A percentile compares a stretch with the other conserved stretches of the same genome.
phyloP scores from a whole-genome alignment of 2,329 filamentous ascomycete genomes.

The Mycogone perniciosa region DNA sequence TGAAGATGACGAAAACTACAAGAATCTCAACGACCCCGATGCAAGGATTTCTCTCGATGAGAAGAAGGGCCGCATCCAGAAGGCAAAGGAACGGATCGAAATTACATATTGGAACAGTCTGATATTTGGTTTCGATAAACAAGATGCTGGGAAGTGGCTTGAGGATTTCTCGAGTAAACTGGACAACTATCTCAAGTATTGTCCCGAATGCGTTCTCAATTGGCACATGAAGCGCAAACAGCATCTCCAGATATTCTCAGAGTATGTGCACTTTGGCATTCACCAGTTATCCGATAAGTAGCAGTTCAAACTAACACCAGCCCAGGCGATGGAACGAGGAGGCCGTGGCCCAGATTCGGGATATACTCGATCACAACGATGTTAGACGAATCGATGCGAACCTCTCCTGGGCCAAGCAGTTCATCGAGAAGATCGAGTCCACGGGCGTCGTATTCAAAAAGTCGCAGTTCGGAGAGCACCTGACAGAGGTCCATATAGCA shows the following conservation, averaged over 20 bases:
- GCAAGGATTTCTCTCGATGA: conserved; percentile 44
- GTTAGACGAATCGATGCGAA: conserved; percentile 55
- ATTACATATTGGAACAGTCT: conserved; percentile 62
- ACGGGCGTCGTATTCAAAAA: conserved; percentile 42
- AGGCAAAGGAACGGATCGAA: conserved; percentile 50
- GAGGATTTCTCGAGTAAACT: conserved; percentile 53
- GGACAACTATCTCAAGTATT: conserved; percentile 53
- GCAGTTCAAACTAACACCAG: conserved; percentile 20
- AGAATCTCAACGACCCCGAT: conserved; percentile 39
- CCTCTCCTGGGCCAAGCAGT: conserved; percentile 48
- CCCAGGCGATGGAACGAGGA: conserved; percentile 42
- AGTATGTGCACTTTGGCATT: conserved; percentile 35
- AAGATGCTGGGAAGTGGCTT: conserved; percentile 53
- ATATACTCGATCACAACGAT: conserved; percentile 54
- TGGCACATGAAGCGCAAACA: conserved; percentile 65
- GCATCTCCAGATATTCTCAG: conserved; percentile 56
- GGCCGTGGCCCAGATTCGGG: conserved; percentile 44
- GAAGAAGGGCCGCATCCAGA: conserved; percentile 47
- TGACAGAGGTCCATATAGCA: conserved; percentile 62
- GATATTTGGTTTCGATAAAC: conserved; percentile 60
- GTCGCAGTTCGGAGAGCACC: conserved; percentile 38
- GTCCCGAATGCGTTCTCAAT: conserved; percentile 64
- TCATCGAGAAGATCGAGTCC: conserved; percentile 47
- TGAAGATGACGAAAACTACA: conserved; percentile 59
- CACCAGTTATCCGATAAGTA: conserved; percentile 16